Evolutionary conservation across 1,284 basidiomycete genomes (phyloP).

Genomic region (Microbotryomycetes sp.): DNA sequence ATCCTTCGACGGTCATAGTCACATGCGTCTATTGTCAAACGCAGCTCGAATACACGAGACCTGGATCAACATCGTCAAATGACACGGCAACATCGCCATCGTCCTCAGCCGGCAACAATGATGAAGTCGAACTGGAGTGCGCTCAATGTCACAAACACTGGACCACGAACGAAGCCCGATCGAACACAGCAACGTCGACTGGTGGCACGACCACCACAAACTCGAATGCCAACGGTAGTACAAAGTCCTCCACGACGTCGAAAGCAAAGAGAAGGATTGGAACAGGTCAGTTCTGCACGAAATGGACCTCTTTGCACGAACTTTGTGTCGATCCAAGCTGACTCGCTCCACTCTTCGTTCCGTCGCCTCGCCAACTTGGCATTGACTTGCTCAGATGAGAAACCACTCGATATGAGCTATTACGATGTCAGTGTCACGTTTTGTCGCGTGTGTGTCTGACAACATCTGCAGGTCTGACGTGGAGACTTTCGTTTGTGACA

Average conservation of each 20-base stretch:
- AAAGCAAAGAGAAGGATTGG: slow-evolving; percentile 36
- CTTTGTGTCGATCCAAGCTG: slow-evolving; percentile 1
- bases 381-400: slow-evolving; percentile 78
- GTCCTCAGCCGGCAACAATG: slow-evolving; percentile 55
- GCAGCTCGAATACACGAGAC: slow-evolving; percentile 56
- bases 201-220: slow-evolving; percentile 7
- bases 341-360: slow-evolving; percentile 6
- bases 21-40: slow-evolving; percentile 56
- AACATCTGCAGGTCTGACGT: slow-evolving; percentile 41
- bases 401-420: slow-evolving; percentile 80
- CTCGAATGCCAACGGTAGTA: slow-evolving; percentile 35
- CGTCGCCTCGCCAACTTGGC: no score
- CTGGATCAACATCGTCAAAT: slow-evolving; percentile 56
- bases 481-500: slow-evolving; percentile 23
- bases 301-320: slow-evolving; percentile 14
- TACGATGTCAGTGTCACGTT: slow-evolving; percentile 55
- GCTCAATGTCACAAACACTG: slow-evolving; percentile 51
- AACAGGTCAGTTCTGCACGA: slow-evolving; percentile 37
- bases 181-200: not conserved
- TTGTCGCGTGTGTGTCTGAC: slow-evolving; percentile 35
- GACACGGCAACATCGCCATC: slow-evolving; percentile 65
- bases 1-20: not conserved
- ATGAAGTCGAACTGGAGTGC: slow-evolving; percentile 47
- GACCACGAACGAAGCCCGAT: slow-evolving; percentile 41
- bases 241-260: slow-evolving; percentile 24